Conservation (phyloP, 1,139 yeast genomes). For the Groenewaldozyma sp. region DNA sequence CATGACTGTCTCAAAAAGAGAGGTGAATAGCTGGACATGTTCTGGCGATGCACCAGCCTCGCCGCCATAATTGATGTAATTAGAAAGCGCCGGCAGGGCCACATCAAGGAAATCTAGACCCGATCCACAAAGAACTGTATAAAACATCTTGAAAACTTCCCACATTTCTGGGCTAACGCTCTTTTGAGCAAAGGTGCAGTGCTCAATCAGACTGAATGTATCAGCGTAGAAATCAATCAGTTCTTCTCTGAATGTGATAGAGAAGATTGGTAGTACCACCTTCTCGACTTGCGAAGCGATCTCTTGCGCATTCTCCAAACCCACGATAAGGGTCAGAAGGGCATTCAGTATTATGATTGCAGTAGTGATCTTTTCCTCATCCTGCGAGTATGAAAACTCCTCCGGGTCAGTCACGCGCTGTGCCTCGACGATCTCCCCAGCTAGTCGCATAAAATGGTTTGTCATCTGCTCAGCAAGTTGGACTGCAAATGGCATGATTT, state of each 20-base stretch:
- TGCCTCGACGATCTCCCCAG: constrained; percentile 53
- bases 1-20: constrained; percentile 31
- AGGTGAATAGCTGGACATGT: constrained; percentile 20
- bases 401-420: constrained; percentile 23
- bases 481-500: constrained; percentile 87
- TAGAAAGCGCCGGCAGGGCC: constrained; percentile 63
- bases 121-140: constrained; percentile 35
- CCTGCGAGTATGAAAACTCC: constrained; percentile 20
- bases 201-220: constrained; percentile 75
- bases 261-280: constrained; percentile 64
- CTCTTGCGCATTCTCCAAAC: constrained; percentile 74
- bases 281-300: constrained; percentile 61
- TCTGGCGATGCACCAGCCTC: constrained; percentile 26
- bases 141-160: constrained; percentile 53
- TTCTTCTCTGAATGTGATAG: constrained; percentile 51
- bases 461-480: constrained; percentile 73
- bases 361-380: constrained; percentile 75
- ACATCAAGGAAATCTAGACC: constrained; percentile 66
- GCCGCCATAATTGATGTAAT: constrained; percentile 67
- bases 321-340: constrained; percentile 73
- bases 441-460: constrained; percentile 69
- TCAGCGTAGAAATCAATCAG: constrained; percentile 78
- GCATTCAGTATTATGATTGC: constrained; percentile 84
- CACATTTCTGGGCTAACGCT: constrained; percentile 68
- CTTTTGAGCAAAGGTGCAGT: constrained; percentile 69